phyloP scores from a whole-genome alignment of 2,329 filamentous ascomycete genomes.

The Monilinia vaccinii-corymbosi region DNA sequence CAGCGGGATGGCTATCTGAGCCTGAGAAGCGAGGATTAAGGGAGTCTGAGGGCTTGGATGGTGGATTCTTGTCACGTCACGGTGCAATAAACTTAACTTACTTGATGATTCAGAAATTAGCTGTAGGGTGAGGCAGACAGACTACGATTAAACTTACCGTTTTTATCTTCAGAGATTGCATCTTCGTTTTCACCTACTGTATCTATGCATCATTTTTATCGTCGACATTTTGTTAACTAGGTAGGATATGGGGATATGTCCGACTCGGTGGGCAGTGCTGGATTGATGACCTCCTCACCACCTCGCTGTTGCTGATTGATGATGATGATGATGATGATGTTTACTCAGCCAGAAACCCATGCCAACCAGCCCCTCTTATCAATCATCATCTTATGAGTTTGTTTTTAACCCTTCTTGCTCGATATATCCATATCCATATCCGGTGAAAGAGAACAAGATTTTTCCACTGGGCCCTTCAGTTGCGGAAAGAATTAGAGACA shows the following conservation, averaged over 20 bases:
- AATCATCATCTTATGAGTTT: not conserved
- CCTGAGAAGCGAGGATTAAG: not conserved
- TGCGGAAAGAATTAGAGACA: not conserved
- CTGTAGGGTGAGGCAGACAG: not conserved
- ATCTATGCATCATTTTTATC: too few species aligned
- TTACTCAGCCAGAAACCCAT: not conserved
- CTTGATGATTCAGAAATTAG: not conserved
- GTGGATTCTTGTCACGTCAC: not conserved
- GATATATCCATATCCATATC: too few species aligned
- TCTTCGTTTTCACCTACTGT: too few species aligned
- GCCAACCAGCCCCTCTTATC: not conserved
- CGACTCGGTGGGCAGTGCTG: not conserved
- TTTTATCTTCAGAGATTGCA: not conserved
- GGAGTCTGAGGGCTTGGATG: not conserved
- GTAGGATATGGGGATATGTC: not conserved
- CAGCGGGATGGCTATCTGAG: not conserved
- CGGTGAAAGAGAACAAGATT: not conserved
- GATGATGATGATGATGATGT: not conserved
- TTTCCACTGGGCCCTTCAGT: not conserved
- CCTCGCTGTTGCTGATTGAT: not conserved
- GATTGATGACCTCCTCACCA: not conserved
- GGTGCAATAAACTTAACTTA: not conserved
- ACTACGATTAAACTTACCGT: too few species aligned
- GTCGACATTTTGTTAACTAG: too few species aligned
- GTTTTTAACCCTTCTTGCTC: not conserved